Conservation (phyloP, 192 early-diverging fungal species). For the Umbelopsis ramanniana region DNA sequence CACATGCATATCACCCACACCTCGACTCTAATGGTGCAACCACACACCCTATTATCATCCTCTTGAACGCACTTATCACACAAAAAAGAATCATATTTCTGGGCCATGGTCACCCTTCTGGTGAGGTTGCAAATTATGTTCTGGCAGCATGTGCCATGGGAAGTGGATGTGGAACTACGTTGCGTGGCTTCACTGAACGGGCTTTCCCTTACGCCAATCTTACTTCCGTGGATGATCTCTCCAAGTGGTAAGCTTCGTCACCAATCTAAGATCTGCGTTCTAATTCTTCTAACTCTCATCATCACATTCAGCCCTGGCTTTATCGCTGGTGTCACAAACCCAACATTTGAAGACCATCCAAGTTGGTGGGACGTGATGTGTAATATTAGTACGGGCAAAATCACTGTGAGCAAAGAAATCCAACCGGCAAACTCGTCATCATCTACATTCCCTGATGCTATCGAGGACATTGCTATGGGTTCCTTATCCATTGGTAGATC, state of each 20-base stretch:
- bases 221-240: constrained; percentile 82
- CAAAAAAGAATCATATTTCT: constrained; percentile 93
- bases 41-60: constrained; percentile 85
- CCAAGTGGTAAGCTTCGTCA: constrained; percentile 64
- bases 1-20: constrained; percentile 79
- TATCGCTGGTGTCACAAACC: constrained; percentile 96
- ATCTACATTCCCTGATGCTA: constrained; percentile 21
- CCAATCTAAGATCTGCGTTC: not conserved
- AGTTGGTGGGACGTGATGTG: constrained; percentile 97
- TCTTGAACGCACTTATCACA: constrained; percentile 90
- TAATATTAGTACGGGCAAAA: constrained; percentile 92
- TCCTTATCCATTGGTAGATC: constrained; percentile 18
- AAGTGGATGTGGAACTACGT: constrained; percentile 85
- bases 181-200: constrained; percentile 85
- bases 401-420: constrained; percentile 85
- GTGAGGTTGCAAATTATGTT: constrained; percentile 93
- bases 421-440: constrained; percentile 20
- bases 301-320: constrained; percentile 68
- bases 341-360: constrained; percentile 91
- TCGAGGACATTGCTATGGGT: constrained; percentile 13
- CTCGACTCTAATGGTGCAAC: constrained; percentile 82
- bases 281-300: not conserved
- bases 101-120: constrained; percentile 86
- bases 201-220: constrained; percentile 92
- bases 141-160: constrained; percentile 88